A percentile compares a stretch with the other conserved stretches of the same genome.
Evolutionary conservation across 768 basidiomycete genomes (phyloP).

Genomic region (Mycena pura): DNA sequence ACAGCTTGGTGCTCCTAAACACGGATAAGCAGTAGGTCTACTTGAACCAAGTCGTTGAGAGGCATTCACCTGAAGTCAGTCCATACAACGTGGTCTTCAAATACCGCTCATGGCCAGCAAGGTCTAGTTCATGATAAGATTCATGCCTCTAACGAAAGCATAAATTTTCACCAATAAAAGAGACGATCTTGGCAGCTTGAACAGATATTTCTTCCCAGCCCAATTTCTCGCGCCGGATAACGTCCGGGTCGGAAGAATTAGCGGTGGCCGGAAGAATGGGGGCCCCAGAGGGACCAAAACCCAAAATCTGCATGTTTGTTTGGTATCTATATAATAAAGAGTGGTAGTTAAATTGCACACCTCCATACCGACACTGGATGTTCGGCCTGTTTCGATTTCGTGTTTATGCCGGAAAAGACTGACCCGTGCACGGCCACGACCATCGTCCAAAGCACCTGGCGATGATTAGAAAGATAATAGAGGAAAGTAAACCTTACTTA

Average conservation of each 20-base stretch:
- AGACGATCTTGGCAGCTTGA: constrained; percentile 89
- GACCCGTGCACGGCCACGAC: constrained; percentile 82
- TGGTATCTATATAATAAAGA: too few species aligned
- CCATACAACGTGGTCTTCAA: constrained; percentile 95
- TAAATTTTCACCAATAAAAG: constrained; percentile 77
- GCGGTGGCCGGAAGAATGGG: constrained; percentile 78
- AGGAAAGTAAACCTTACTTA: constrained; percentile 34
- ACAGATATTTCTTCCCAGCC: constrained; percentile 96
- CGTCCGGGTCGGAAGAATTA: constrained; percentile 63
- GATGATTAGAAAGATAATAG: constrained; percentile 13
- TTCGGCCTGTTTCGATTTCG: constrained; percentile 94
- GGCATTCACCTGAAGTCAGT: constrained; percentile 71
- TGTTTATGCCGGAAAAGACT: constrained; percentile 96
- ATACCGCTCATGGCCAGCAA: constrained; percentile 96
- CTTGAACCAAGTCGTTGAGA: not conserved
- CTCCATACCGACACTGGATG: constrained; percentile 97
- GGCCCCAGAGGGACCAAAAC: constrained; percentile 78
- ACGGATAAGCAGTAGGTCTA: not conserved
- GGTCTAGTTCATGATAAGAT: constrained; percentile 53
- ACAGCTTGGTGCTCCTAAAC: constrained; percentile 77
- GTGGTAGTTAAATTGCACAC: constrained; percentile 47
- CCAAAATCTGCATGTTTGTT: constrained; percentile 69
- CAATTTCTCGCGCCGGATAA: constrained; percentile 82
- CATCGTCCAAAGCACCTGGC: constrained; percentile 79
- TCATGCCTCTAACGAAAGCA: not conserved